These are phyloP conservation scores for Xylaria grammica DNA, from an alignment of 495 filamentous ascomycete genomes.

Conservation along the genomic window DNA sequence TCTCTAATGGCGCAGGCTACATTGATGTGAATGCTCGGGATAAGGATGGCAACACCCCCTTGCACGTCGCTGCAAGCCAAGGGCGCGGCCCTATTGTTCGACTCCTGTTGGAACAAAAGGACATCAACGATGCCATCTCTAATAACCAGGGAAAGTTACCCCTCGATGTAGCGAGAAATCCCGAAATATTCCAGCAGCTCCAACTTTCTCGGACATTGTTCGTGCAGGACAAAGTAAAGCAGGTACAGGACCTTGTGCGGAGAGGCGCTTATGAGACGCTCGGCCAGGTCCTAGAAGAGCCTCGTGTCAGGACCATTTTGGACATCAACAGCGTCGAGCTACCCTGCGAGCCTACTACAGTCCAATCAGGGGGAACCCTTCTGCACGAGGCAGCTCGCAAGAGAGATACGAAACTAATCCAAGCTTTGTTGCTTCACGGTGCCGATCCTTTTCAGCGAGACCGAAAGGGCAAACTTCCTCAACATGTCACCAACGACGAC, in stretches of 20 bases:
- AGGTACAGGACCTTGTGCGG: constrained; percentile 77
- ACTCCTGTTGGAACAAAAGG: constrained; percentile 75
- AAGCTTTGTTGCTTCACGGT: constrained; percentile 88
- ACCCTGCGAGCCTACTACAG: constrained; percentile 76
- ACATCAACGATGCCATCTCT: constrained; percentile 86
- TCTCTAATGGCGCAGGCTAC: constrained; percentile 69
- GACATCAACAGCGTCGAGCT: constrained; percentile 92
- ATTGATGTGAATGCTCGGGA: constrained; percentile 90
- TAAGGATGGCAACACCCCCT: constrained; percentile 88
- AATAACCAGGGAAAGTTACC: constrained; percentile 88
- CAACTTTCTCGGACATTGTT: constrained; percentile 91
- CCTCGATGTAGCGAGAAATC: constrained; percentile 85
- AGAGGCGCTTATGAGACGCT: constrained; percentile 75
- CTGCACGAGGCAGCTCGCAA: constrained; percentile 92
- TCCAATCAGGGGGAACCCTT: constrained; percentile 81
- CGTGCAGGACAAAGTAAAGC: constrained; percentile 80
- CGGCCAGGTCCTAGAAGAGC: constrained; percentile 80
- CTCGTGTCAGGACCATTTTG: constrained; percentile 78
- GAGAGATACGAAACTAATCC: constrained; percentile 81
- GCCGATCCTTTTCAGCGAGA: constrained; percentile 97
- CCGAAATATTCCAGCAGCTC: constrained; percentile 93
- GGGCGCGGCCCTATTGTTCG: constrained; percentile 79
- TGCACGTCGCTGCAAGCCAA: constrained; percentile 86
- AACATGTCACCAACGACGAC: constrained; percentile 97
- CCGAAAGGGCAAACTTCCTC: constrained; percentile 91